Conservation (phyloP, 169 alveolate genomes). For the Eimeria falciformis region DNA sequence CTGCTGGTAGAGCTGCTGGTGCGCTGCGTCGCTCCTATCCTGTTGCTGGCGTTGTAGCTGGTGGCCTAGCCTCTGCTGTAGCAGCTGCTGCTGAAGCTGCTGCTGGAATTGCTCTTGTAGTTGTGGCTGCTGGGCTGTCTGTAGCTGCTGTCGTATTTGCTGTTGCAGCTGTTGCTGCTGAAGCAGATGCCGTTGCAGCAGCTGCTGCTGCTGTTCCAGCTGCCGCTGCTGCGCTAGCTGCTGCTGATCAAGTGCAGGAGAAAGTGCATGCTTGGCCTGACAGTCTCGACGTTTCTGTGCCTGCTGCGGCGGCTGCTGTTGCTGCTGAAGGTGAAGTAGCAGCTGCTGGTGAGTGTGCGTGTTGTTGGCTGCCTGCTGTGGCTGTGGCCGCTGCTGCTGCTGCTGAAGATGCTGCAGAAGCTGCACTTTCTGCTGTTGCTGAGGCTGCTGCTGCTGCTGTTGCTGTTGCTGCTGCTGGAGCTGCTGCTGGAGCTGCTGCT, state of each 20-base stretch:
- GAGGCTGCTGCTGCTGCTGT: no score
- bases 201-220: neutral
- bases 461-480: conserved; percentile 38
- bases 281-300: neutral
- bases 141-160: neutral
- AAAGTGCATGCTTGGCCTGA: neutral
- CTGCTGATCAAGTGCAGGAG: neutral
- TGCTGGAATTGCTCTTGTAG: neutral
- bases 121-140: neutral
- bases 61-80: no score
- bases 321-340: conserved; percentile 19
- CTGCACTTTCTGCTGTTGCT: conserved; percentile 5
- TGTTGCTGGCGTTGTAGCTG: no score
- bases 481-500: conserved; percentile 10
- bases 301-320: conserved; percentile 34
- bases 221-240: conserved; percentile 3
- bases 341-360: neutral
- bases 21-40: no score
- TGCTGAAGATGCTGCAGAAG: no score
- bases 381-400: neutral
- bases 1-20: no score
- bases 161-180: neutral
- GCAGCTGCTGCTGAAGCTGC: no score
- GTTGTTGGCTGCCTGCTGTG: neutral
- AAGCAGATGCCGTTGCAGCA: neutral